Evolutionary conservation across 164 flowering plant species (phyloP).

Genomic region (Brasenia schreberi): DNA sequence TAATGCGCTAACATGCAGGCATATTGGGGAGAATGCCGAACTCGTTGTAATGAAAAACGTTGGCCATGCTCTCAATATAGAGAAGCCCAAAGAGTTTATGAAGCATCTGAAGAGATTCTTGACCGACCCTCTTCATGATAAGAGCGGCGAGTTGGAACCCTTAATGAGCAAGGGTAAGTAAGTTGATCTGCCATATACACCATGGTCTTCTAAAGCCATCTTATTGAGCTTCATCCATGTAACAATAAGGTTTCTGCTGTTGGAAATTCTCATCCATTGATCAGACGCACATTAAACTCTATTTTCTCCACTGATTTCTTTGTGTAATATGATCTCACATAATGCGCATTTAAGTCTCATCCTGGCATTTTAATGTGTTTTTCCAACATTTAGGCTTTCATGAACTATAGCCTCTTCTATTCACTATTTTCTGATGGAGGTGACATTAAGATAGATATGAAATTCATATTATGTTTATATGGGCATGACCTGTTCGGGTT

Average conservation of each 20-base stretch:
- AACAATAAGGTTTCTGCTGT: not conserved
- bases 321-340: too few relatives aligned
- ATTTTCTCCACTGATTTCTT: too few relatives aligned
- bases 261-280: too few relatives aligned
- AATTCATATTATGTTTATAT: too few relatives aligned
- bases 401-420: too few relatives aligned
- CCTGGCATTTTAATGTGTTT: too few relatives aligned
- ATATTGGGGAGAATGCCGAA: conserved; percentile 52
- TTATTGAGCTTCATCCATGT: not conserved
- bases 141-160: not conserved
- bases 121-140: conserved; percentile 7
- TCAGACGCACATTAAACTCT: too few relatives aligned
- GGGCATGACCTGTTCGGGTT: too few relatives aligned
- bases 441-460: too few relatives aligned
- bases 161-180: not conserved
- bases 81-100: conserved; percentile 50
- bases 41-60: conserved; percentile 45
- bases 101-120: conserved; percentile 47
- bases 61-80: conserved; percentile 52
- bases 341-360: too few relatives aligned
- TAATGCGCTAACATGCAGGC: conserved; percentile 20
- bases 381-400: too few relatives aligned
- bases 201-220: not conserved
- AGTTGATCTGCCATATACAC: not conserved
- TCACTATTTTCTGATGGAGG: too few relatives aligned